Conservation (phyloP, 345 rosid genomes). For the Odontarrhena argentea region DNA sequence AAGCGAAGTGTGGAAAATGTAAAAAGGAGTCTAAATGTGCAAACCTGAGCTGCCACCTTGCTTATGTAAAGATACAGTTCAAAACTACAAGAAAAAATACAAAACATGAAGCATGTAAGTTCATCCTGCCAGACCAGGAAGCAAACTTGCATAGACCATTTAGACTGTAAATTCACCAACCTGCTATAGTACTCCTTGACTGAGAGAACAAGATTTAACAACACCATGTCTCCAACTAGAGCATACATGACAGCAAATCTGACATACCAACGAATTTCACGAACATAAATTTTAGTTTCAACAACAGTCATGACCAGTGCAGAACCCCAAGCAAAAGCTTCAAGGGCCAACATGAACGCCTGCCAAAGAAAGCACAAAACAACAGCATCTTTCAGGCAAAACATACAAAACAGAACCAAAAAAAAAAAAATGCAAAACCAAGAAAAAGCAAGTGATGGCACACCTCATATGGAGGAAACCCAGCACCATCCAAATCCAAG, state of each 20-base stretch:
- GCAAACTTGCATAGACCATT: conserved; percentile 4
- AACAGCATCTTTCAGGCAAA: conserved; percentile 10
- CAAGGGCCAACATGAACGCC: conserved; percentile 69
- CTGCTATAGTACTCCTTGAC: conserved; percentile 70
- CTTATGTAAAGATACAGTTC: conserved; percentile 71
- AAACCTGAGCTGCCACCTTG: conserved; percentile 87
- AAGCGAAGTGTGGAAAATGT: conserved; percentile 8
- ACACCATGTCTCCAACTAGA: conserved; percentile 79
- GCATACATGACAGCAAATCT: conserved; percentile 80
- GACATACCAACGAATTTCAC: conserved; percentile 88
- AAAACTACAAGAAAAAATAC: conserved; percentile 55
- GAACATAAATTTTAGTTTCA: conserved; percentile 82
- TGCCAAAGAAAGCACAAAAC: conserved; percentile 42
- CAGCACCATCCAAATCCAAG: conserved; percentile 69
- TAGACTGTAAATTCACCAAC: conserved; percentile 41
- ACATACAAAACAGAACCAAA: conserved; percentile 7
- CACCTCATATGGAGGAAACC: conserved; percentile 96
- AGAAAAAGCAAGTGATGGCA: conserved; percentile 11
- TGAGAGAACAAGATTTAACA: conserved; percentile 77
- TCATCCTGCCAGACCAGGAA: neutral
- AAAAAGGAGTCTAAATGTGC: conserved; percentile 39
- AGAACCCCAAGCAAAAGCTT: conserved; percentile 87
- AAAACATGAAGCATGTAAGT: conserved; percentile 39
- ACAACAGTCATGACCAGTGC: conserved; percentile 66
- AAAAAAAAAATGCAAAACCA: neutral